These are phyloP conservation scores for Neofusicoccum laricinum DNA, from an alignment of 2,329 filamentous ascomycete species.

Conservation along the genomic window DNA sequence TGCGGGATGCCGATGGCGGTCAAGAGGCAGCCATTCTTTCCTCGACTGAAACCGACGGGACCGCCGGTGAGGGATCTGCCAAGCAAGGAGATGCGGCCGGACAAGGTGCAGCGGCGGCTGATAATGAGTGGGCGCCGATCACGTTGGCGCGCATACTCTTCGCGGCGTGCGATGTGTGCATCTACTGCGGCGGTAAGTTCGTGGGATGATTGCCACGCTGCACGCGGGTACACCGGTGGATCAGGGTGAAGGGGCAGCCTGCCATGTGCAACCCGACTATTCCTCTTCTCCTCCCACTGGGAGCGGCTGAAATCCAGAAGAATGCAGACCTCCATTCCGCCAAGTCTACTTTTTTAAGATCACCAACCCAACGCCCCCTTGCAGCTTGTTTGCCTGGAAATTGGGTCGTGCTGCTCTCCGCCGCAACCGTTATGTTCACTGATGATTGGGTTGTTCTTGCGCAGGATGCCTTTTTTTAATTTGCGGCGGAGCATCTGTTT, in stretches of 20 bases:
- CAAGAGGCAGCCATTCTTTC: background rate
- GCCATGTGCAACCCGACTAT: background rate
- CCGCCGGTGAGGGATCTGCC: background rate
- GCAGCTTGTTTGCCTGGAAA: conserved; percentile 1
- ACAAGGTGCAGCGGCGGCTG: background rate
- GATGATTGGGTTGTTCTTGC: background rate
- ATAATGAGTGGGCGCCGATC: background rate
- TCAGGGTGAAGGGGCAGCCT: background rate
- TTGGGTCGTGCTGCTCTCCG: background rate
- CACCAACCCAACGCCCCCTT: background rate
- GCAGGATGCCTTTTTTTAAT: background rate
- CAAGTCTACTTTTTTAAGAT: background rate
- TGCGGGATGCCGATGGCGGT: background rate
- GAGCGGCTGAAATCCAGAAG: background rate
- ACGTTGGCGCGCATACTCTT: conserved; percentile 32
- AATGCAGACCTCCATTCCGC: conserved; percentile 4
- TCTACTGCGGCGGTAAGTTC: conserved; percentile 38
- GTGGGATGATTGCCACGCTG: conserved; percentile 19
- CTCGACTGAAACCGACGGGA: conserved; percentile 3
- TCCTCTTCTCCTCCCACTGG: background rate
- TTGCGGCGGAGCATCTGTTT: background rate
- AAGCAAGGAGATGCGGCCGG: conserved; percentile 10
- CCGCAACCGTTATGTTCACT: background rate
- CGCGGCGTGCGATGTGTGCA: conserved; percentile 34
- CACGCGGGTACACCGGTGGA: background rate